Conservation (phyloP, 1,284 basidiomycete genomes). For the Ganoderma leucocontextum region DNA sequence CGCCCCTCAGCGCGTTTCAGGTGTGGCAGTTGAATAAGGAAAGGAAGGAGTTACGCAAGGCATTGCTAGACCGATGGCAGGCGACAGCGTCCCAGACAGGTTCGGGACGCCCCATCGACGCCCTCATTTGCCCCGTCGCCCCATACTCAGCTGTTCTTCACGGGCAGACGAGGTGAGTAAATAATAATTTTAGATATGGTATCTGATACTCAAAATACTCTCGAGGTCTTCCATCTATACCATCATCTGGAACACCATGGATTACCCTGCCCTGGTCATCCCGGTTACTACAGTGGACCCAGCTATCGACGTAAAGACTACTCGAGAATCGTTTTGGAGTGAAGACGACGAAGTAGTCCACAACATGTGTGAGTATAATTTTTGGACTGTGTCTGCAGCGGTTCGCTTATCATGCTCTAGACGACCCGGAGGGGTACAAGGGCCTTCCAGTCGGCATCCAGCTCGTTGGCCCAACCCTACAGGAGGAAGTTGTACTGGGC, state of each 20-base stretch:
- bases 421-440: constrained; percentile 53
- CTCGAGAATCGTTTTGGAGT: constrained; percentile 49
- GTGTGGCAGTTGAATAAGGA: constrained; percentile 65
- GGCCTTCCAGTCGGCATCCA: constrained; percentile 61
- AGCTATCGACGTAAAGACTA: constrained; percentile 51
- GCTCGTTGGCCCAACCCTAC: constrained; percentile 55
- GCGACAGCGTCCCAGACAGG: constrained; percentile 54
- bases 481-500: constrained; percentile 58
- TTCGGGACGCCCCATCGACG: constrained; percentile 71
- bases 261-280: constrained; percentile 72
- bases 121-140: constrained; percentile 64
- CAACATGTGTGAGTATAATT: constrained; percentile 51
- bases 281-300: constrained; percentile 71
- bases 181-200: too few relatives aligned
- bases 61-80: constrained; percentile 66
- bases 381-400: constrained; percentile 30
- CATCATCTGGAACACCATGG: constrained; percentile 70
- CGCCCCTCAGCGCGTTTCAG: constrained; percentile 50
- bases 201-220: background rate
- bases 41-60: constrained; percentile 53
- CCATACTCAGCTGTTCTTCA: constrained; percentile 64
- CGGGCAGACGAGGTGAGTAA: constrained; percentile 54
- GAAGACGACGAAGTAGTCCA: constrained; percentile 53
- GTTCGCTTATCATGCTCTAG: constrained; percentile 51
- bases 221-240: constrained; percentile 47